These are phyloP conservation scores for Aspergillus proliferans DNA, from an alignment of 2,329 filamentous ascomycete genomes.

Conservation along the genomic window DNA sequence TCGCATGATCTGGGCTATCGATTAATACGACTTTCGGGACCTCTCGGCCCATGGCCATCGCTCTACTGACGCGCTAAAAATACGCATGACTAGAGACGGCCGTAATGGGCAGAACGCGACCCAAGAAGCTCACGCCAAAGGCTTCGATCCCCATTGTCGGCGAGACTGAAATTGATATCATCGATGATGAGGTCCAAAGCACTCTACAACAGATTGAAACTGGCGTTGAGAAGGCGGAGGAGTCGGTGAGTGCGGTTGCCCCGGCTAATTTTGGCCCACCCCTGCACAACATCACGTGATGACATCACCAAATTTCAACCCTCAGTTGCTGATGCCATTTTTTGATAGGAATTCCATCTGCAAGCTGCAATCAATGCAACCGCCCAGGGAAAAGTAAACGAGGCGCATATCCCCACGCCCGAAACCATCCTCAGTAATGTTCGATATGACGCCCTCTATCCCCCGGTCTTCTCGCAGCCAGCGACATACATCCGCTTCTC, in stretches of 20 bases:
- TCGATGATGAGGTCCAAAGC: slow-evolving; percentile 79
- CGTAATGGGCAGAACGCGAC: slow-evolving; percentile 44
- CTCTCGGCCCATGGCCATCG: slow-evolving; percentile 41
- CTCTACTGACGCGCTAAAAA: slow-evolving; percentile 33
- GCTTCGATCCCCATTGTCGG: slow-evolving; percentile 79
- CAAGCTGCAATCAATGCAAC: slow-evolving; percentile 71
- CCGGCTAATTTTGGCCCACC: slow-evolving; percentile 26
- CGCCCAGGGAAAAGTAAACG: slow-evolving; percentile 55
- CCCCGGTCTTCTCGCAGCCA: slow-evolving; percentile 71
- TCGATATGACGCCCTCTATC: slow-evolving; percentile 86
- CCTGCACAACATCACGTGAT: slow-evolving; percentile 36
- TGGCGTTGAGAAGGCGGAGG: slow-evolving; percentile 93
- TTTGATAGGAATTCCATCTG: slow-evolving; percentile 80
- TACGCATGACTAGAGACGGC: slow-evolving; percentile 40
- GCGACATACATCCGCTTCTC: slow-evolving; percentile 96
- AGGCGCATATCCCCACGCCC: slow-evolving; percentile 62
- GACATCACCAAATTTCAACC: slow-evolving; percentile 18
- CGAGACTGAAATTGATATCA: slow-evolving; percentile 83
- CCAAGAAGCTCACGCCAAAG: slow-evolving; percentile 79
- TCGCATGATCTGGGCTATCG: slow-evolving; percentile 55
- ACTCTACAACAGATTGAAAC: slow-evolving; percentile 82
- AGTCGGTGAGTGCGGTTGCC: slow-evolving; percentile 70
- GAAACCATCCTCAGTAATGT: slow-evolving; percentile 58
- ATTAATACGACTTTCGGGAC: slow-evolving; percentile 59
- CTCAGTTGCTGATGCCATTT: slow-evolving; percentile 10